These are phyloP conservation scores for Rubroboletus satanas DNA, from an alignment of 768 basidiomycete genomes.

Conservation along the genomic window DNA sequence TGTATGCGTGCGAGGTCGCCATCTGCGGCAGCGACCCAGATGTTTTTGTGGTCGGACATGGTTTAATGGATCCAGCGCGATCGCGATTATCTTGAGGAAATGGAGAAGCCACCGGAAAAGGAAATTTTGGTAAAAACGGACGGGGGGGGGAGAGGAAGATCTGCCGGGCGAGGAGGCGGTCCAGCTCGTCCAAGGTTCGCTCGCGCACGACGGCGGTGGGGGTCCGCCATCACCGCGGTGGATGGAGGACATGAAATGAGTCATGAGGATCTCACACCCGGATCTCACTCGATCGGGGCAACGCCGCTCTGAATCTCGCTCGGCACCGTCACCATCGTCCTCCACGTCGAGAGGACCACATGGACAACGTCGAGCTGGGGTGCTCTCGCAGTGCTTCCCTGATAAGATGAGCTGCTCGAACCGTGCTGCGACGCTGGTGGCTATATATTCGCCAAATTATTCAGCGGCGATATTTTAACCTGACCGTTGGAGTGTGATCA, in stretches of 20 bases:
- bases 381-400: neutral
- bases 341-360: neutral
- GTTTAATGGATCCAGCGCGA: slow-evolving; percentile 13
- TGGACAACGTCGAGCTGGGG: neutral
- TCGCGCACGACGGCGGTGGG: neutral
- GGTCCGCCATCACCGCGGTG: neutral
- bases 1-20: slow-evolving; percentile 77
- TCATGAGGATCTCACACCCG: slow-evolving; percentile 21
- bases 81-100: slow-evolving; percentile 9
- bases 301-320: slow-evolving; percentile 5
- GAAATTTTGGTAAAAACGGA: slow-evolving; percentile 20
- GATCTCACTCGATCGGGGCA: slow-evolving; percentile 30
- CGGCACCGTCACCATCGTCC: slow-evolving; percentile 23
- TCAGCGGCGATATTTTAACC: slow-evolving; percentile 27
- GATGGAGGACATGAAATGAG: neutral
- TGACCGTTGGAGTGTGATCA: slow-evolving; percentile 11
- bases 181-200: neutral
- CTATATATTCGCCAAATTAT: slow-evolving; percentile 14
- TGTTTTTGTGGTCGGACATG: slow-evolving; percentile 51
- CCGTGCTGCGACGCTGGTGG: slow-evolving; percentile 1
- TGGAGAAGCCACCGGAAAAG: slow-evolving; percentile 22
- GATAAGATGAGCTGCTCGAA: neutral
- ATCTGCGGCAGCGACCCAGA: slow-evolving; percentile 92
- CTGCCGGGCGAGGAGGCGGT: neutral
- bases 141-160: neutral